phyloP scores from a whole-genome alignment of 305 asterid genomes.

The Fraxinus sp. region DNA sequence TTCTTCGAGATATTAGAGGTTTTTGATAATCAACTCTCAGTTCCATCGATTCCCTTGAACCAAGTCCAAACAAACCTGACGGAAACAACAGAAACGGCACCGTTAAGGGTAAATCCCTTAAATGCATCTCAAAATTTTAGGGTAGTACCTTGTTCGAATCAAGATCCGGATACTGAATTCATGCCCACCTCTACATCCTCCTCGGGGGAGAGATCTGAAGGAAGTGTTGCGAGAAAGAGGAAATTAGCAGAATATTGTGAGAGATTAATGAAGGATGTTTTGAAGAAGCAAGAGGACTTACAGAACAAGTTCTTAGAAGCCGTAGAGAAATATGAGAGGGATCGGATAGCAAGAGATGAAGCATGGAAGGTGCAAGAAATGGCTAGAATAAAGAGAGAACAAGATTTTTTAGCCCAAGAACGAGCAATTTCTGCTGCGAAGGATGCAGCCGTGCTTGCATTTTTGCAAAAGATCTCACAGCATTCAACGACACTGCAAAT shows the following conservation, averaged over 20 bases:
- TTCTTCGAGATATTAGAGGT: slow-evolving; percentile 66
- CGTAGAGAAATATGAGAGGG: slow-evolving; percentile 63
- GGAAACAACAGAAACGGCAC: slow-evolving; percentile 35
- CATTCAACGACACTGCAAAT: slow-evolving; percentile 40
- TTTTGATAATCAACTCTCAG: slow-evolving; percentile 40
- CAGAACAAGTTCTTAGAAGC: slow-evolving; percentile 68
- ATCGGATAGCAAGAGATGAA: slow-evolving; percentile 64
- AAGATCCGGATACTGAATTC: slow-evolving; percentile 37
- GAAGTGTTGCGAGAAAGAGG: slow-evolving; percentile 51
- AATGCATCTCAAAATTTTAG: slow-evolving; percentile 36
- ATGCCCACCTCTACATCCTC: slow-evolving; percentile 60
- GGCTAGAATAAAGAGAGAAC: slow-evolving; percentile 64
- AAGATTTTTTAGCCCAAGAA: slow-evolving; percentile 52
- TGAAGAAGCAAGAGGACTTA: slow-evolving; percentile 69
- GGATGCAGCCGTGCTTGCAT: slow-evolving; percentile 66
- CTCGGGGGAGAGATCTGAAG: slow-evolving; percentile 53
- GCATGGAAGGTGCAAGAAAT: slow-evolving; percentile 71
- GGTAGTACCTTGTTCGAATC: slow-evolving; percentile 26
- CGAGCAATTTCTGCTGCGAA: slow-evolving; percentile 58
- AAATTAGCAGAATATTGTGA: slow-evolving; percentile 57
- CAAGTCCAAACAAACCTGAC: slow-evolving; percentile 26
- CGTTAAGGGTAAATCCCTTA: slow-evolving; percentile 27
- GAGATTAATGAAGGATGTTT: slow-evolving; percentile 63
- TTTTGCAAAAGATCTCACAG: slow-evolving; percentile 58
- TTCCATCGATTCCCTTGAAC: slow-evolving; percentile 37